Percentiles rank a stretch among this genome's conserved stretches.
phyloP scores from a whole-genome alignment of 2,329 filamentous ascomycete genomes.

The Fusarium albidum region DNA sequence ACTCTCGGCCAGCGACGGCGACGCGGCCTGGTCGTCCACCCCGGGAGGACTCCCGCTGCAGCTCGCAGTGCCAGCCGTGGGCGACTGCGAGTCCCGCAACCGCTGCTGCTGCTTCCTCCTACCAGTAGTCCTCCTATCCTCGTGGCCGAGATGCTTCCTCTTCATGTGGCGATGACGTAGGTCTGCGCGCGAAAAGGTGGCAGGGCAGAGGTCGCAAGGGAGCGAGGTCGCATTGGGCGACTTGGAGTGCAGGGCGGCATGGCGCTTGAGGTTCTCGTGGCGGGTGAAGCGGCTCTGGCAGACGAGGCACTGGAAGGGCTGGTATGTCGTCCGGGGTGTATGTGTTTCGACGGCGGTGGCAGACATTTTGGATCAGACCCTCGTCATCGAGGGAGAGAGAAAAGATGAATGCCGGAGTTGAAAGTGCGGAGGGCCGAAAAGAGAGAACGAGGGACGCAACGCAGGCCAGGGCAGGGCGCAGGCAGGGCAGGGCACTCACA shows the following conservation, averaged over 20 bases:
- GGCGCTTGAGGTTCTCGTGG: constrained; percentile 46
- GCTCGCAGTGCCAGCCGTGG: constrained; percentile 6
- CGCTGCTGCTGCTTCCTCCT: not conserved
- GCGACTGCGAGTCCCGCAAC: constrained; percentile 8
- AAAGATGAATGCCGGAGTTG: too few relatives aligned
- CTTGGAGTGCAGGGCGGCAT: constrained; percentile 49
- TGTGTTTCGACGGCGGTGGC: too few relatives aligned
- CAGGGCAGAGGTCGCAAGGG: constrained; percentile 47
- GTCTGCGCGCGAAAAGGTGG: constrained; percentile 51
- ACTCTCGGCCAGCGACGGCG: constrained; percentile 3
- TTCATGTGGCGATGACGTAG: constrained; percentile 52
- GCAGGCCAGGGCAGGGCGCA: too few relatives aligned
- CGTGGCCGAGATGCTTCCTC: constrained; percentile 47
- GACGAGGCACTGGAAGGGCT: constrained; percentile 51
- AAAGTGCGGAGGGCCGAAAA: too few relatives aligned
- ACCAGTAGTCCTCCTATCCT: not conserved
- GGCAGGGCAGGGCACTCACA: too few relatives aligned
- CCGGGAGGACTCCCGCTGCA: not conserved
- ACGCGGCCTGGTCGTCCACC: constrained; percentile 1
- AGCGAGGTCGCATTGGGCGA: constrained; percentile 42
- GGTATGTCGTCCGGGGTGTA: too few relatives aligned
- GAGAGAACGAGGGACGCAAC: too few relatives aligned
- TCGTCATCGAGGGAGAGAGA: too few relatives aligned
- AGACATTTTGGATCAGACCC: too few relatives aligned
- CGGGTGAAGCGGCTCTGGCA: constrained; percentile 43